Percentiles rank a stretch among this genome's conserved stretches.
These are phyloP conservation scores for Skeletonema menzelii DNA, from an alignment of 108 stramenopile species.

Conservation along the genomic window DNA sequence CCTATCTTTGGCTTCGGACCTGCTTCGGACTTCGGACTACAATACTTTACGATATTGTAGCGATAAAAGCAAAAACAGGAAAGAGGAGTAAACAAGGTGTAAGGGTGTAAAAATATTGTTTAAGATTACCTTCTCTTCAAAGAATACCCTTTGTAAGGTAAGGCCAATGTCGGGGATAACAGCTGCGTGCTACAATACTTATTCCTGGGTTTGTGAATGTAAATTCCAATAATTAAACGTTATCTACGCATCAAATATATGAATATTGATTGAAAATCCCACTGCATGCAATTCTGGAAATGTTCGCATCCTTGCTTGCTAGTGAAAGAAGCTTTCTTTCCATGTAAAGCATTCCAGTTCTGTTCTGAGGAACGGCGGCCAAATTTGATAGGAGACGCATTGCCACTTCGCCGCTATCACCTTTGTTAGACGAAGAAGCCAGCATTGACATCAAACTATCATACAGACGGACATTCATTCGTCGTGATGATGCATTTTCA, in stretches of 20 bases:
- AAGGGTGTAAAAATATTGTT: no score
- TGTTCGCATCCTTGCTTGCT: slow-evolving; percentile 61
- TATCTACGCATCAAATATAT: slow-evolving; percentile 14
- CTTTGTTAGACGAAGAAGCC: slow-evolving; percentile 63
- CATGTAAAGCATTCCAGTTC: slow-evolving; percentile 57
- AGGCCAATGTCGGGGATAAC: no score
- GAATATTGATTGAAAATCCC: slow-evolving; percentile 37
- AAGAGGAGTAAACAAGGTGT: no score
- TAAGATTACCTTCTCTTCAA: no score
- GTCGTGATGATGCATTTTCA: slow-evolving; percentile 24
- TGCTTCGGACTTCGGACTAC: no score
- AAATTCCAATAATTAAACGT: not conserved
- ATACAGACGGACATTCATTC: slow-evolving; percentile 54
- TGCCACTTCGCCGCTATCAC: slow-evolving; percentile 68
- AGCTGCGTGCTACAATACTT: no score
- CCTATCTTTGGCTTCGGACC: no score
- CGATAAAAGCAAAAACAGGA: no score
- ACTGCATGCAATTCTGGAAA: slow-evolving; percentile 71
- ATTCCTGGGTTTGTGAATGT: not conserved
- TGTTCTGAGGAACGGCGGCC: slow-evolving; percentile 54
- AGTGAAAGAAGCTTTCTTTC: slow-evolving; percentile 68
- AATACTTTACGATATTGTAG: no score
- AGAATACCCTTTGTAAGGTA: no score
- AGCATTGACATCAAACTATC: slow-evolving; percentile 77
- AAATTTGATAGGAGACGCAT: slow-evolving; percentile 62